phyloP scores from a whole-genome alignment of 2,329 filamentous ascomycete genomes.

The Aspergillus sp. region DNA sequence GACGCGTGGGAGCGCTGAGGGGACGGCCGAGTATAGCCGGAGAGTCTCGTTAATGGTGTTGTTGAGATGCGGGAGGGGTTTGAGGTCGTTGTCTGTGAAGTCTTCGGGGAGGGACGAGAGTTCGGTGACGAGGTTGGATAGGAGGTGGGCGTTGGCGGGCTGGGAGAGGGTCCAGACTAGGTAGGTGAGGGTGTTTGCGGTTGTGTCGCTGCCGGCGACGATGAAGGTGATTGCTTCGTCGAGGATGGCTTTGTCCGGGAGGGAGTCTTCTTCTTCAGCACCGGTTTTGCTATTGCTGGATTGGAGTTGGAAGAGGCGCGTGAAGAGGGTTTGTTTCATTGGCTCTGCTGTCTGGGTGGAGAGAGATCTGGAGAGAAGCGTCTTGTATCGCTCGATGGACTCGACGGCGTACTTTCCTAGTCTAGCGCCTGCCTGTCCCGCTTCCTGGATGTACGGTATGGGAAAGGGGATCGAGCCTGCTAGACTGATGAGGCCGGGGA shows the following conservation, averaged over 20 bases:
- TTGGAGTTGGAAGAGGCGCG: conserved; percentile 18
- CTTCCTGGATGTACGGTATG: too few species aligned
- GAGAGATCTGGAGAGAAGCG: conserved; percentile 11
- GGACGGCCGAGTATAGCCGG: too few species aligned
- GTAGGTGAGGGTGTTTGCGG: conserved; percentile 52
- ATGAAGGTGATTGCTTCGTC: conserved; percentile 48
- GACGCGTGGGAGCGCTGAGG: too few species aligned
- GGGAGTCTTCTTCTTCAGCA: conserved; percentile 15
- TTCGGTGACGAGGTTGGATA: too few species aligned
- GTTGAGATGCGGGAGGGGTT: too few species aligned
- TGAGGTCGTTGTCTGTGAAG: too few species aligned
- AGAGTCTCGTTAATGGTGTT: too few species aligned
- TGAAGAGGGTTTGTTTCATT: conserved; percentile 26
- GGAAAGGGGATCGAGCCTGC: too few species aligned
- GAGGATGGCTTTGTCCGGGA: conserved; percentile 36
- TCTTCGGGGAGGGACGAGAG: too few species aligned
- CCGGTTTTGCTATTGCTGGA: too few species aligned
- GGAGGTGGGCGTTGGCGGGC: too few species aligned
- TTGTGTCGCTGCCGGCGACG: conserved; percentile 54
- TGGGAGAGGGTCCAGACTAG: conserved; percentile 15
- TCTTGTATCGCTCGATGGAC: conserved; percentile 26
- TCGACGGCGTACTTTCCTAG: conserved; percentile 20
- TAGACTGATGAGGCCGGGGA: too few species aligned
- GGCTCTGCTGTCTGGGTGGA: neutral
- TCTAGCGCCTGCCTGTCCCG: conserved; percentile 16